Conservation (phyloP, 108 stramenopile species). For the Nitzschia sp. region DNA sequence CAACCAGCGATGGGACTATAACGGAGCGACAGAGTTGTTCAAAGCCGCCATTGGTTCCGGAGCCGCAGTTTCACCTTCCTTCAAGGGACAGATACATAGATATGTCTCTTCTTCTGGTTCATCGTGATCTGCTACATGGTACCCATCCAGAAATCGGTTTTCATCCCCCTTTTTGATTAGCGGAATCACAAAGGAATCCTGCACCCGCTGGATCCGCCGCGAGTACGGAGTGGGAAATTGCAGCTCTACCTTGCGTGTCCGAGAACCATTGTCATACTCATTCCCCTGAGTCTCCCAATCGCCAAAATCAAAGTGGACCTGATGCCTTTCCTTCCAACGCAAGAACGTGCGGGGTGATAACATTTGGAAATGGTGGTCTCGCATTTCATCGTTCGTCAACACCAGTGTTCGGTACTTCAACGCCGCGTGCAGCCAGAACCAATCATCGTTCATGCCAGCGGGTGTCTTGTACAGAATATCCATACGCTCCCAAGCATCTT, state of each 20-base stretch:
- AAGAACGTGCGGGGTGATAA: slow-evolving; percentile 83
- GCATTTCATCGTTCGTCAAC: slow-evolving; percentile 97
- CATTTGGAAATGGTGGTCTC: slow-evolving; percentile 99
- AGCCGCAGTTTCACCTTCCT: background rate
- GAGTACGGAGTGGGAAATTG: slow-evolving; percentile 72
- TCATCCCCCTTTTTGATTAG: slow-evolving; percentile 80
- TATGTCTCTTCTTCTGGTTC: slow-evolving; percentile 78
- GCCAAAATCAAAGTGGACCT: slow-evolving; percentile 80
- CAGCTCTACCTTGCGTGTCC: slow-evolving; percentile 37
- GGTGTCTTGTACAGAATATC: slow-evolving; percentile 69
- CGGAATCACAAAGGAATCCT: slow-evolving; percentile 70
- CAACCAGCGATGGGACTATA: background rate
- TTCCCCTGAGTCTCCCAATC: slow-evolving; percentile 26
- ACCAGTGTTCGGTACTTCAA: slow-evolving; percentile 66
- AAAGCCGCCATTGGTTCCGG: background rate
- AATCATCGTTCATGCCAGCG: slow-evolving; percentile 94
- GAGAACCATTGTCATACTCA: background rate
- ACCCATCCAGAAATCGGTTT: slow-evolving; percentile 80
- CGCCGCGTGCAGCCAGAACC: slow-evolving; percentile 98
- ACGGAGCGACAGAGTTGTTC: background rate
- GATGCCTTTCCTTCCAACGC: slow-evolving; percentile 96
- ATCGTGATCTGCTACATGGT: slow-evolving; percentile 66
- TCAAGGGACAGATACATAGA: slow-evolving; percentile 48
- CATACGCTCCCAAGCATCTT: slow-evolving; percentile 50
- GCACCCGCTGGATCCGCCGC: slow-evolving; percentile 71